Base-by-base conservation (phyloP, 805 yeast genomes). In the Clavispora carvajalis region DNA sequence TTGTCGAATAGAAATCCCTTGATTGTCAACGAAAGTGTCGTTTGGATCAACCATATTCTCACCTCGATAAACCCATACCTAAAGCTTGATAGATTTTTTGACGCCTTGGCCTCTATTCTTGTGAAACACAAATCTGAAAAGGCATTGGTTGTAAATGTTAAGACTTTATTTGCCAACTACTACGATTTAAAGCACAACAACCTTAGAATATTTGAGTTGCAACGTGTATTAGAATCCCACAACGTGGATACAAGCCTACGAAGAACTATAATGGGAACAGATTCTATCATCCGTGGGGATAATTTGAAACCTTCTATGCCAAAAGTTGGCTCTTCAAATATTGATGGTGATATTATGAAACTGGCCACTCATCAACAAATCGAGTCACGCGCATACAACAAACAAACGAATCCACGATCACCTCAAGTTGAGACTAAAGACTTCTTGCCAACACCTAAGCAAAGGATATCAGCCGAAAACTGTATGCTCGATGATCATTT, bases 161-260 rank as follows among this genome's bases (percentile, higher is more conserved):
- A 39, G 33, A 36, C 39, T 7, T 48, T 66, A 16, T 54, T 65
- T 16, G 49, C 47, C 4, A 48, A 48, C 39, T 65, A 57, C 51
- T 66, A 62, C 45, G 53, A 53, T 25, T 34, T 56, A 39, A 57
- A 52, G 34, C 58, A 57, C 11, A 62, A 62, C 46, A 61, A 61
- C 34, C 48, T 63, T 12, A 79, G 78, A 26, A 69, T 66, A 46
- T 59, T 57, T 22, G 81, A 76, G 44, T 60, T 80, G 26, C 54
- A 65, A 7, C 56, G 57, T 23, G 75, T 71, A 24, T 47, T 80
- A 41, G 56, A 59, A 13, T 41, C 55, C 4, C 63, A 66, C 34
- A 54, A 56, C 13, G 60, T 73, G 1, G 44, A 58, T 4, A 41
- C 51, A 2, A 28, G 48, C 11, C 49, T 59, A 13, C 68, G 43